phyloP scores from a whole-genome alignment of 2,329 filamentous ascomycete genomes.

The Pseudogymnoascus sp. region DNA sequence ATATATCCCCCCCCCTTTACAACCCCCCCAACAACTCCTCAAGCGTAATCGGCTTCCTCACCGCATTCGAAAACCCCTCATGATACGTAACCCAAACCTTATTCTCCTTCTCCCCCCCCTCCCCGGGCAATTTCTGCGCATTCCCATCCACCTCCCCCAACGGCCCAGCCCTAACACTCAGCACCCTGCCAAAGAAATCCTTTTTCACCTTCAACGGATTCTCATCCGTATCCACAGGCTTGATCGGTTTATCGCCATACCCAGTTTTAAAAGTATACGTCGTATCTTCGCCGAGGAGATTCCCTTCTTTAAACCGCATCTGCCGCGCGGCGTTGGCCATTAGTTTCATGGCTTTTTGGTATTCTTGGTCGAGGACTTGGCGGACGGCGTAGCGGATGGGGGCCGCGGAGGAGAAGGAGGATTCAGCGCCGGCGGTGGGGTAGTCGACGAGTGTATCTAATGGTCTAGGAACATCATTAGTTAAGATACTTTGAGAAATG shows the following conservation, averaged over 20 bases:
- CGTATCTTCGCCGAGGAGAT: conserved; percentile 29
- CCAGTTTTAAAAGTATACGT: conserved; percentile 16
- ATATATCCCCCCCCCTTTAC: conserved; percentile 27
- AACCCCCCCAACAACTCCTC: conserved; percentile 67
- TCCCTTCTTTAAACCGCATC: conserved; percentile 53
- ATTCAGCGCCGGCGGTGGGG: conserved; percentile 52
- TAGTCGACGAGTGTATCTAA: conserved; percentile 75
- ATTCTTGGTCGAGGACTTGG: conserved; percentile 88
- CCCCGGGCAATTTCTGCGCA: conserved; percentile 55
- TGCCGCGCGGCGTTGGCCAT: conserved; percentile 60
- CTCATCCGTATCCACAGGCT: conserved; percentile 18
- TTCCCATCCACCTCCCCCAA: conserved; percentile 37
- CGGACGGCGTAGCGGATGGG: conserved; percentile 87
- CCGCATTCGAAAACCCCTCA: conserved; percentile 87
- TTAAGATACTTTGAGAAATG: too few species aligned
- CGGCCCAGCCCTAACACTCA: conserved; percentile 40
- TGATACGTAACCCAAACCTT: conserved; percentile 84
- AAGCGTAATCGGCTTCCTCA: conserved; percentile 77
- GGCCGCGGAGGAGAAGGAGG: conserved; percentile 48
- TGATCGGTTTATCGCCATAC: conserved; percentile 20
- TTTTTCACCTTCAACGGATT: conserved; percentile 45
- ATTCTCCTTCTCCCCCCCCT: conserved; percentile 40
- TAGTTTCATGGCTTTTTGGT: conserved; percentile 61
- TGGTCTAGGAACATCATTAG: conserved; percentile 32
- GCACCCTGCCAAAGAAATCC: conserved; percentile 78